Evolutionary conservation across 108 stramenopile genomes (phyloP).

Genomic region (Pseudonitzschia delicatissima): DNA sequence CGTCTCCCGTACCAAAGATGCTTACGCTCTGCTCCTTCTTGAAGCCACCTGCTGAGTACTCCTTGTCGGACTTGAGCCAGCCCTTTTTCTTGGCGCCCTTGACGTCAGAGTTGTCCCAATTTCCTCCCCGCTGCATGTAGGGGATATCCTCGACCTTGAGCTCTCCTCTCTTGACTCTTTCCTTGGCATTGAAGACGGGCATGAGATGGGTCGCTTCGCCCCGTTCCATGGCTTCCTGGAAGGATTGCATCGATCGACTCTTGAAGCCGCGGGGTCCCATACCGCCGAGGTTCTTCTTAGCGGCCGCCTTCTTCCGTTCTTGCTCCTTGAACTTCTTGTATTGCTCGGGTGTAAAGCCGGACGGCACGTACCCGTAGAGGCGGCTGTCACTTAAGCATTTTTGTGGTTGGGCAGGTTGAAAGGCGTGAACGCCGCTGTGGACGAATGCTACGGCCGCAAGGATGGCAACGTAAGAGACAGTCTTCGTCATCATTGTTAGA

Average conservation of each 20-base stretch:
- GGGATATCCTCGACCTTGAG: conserved; percentile 60
- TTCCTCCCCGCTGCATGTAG: conserved; percentile 82
- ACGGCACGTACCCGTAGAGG: conserved; percentile 66
- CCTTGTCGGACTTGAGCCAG: conserved; percentile 66
- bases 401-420: background rate
- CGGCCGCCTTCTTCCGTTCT: conserved; percentile 45
- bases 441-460: background rate
- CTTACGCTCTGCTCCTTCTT: conserved; percentile 71
- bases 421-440: background rate
- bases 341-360: conserved; percentile 72
- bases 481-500: background rate
- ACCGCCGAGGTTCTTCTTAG: conserved; percentile 51
- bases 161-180: conserved; percentile 57
- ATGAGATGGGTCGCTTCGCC: conserved; percentile 71
- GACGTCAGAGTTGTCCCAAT: conserved; percentile 70
- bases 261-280: conserved; percentile 77
- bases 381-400: conserved; percentile 5
- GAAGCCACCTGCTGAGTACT: conserved; percentile 77
- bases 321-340: conserved; percentile 70
- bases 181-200: conserved; percentile 68
- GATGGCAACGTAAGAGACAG: background rate
- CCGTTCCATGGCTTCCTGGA: conserved; percentile 78
- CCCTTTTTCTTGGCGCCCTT: conserved; percentile 51
- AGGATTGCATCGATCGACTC: conserved; percentile 70
- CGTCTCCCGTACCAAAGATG: conserved; percentile 72